Base-by-base conservation (phyloP, 1,284 basidiomycete species). In the Lignosus rhinocerotis region DNA sequence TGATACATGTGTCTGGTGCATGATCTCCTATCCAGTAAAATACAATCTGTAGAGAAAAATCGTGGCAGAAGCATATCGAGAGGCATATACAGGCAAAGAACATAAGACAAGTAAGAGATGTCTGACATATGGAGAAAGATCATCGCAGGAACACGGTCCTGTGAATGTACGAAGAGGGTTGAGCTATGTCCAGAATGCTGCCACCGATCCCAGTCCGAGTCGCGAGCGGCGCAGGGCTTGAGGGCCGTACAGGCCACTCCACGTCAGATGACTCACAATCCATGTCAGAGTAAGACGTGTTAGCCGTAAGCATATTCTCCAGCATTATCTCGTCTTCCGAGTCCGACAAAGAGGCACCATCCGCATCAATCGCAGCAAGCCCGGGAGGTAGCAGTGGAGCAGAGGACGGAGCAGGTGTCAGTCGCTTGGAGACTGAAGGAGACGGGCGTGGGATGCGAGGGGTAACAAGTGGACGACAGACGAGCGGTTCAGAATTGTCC, bases 241-340 rank as follows among this genome's bases (percentile, higher is more conserved):
- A 55, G 11, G 51, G 51, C 7, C 55, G 45, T 8, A 21, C 31
- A 17, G 51, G 55, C 30, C 52, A 36, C 8, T 58, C 60, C n/a
- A 52, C 60, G 47, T 58, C 63, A 39, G 58, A 60, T 9, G 52
- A 56, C 17, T 41, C 59, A 33, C 59, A 54, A 38, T 65, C 63
- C 66, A 67, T 65, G 55, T 67, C 66, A 30, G 66, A 62, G 32
- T 25, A 25, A 6, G 56, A 42, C 11, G 14, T 38, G n/a, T 60
- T 49, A 49, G 55, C 47, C 32, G 32, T 59, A n/a, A 68, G 60
- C 65, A 68, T 66, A 30, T 38, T 58, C 58, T 65, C 65, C 47
- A 68, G 53, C 56, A 61, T 53, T 36, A 34, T 32, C 53, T 68
- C 67, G 14, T 68, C 65, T 32, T 62, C 64, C 21, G 53, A 55